These are phyloP conservation scores for Ricinus communis DNA, from an alignment of 345 rosid genomes.

Conservation along the genomic window DNA sequence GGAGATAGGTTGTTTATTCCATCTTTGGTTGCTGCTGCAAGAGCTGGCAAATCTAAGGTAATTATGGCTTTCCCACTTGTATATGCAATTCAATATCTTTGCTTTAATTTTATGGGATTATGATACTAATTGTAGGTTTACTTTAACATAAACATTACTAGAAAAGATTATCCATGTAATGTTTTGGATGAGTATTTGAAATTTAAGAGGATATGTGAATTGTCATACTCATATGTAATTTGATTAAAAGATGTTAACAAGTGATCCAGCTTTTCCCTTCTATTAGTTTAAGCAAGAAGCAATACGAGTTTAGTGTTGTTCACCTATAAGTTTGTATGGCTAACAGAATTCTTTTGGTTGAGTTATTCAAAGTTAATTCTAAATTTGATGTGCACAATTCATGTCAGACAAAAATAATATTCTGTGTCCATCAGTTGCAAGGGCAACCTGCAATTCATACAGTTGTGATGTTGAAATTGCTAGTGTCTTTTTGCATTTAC, in stretches of 20 bases:
- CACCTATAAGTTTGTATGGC: background rate
- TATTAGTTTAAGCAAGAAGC: background rate
- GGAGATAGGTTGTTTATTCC: conserved; percentile 90
- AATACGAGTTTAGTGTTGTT: background rate
- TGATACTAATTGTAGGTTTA: background rate
- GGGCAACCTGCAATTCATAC: background rate
- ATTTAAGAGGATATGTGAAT: background rate
- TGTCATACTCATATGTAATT: background rate
- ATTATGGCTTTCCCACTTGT: background rate
- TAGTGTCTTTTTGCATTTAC: background rate
- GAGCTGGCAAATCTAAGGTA: conserved; percentile 92
- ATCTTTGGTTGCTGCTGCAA: conserved; percentile 73
- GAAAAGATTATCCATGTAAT: too few relatives aligned
- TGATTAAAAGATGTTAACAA: background rate
- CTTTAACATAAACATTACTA: background rate
- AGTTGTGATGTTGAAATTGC: background rate
- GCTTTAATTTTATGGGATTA: background rate
- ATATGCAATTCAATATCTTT: background rate
- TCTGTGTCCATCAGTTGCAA: background rate
- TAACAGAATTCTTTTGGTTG: background rate
- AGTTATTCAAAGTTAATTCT: background rate
- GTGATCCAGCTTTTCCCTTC: background rate
- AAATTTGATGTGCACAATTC: background rate
- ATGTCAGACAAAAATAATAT: too few relatives aligned
- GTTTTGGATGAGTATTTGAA: background rate